Evolutionary conservation across 2,329 filamentous ascomycete species (phyloP).

Genomic region (Colletotrichum truncatum): DNA sequence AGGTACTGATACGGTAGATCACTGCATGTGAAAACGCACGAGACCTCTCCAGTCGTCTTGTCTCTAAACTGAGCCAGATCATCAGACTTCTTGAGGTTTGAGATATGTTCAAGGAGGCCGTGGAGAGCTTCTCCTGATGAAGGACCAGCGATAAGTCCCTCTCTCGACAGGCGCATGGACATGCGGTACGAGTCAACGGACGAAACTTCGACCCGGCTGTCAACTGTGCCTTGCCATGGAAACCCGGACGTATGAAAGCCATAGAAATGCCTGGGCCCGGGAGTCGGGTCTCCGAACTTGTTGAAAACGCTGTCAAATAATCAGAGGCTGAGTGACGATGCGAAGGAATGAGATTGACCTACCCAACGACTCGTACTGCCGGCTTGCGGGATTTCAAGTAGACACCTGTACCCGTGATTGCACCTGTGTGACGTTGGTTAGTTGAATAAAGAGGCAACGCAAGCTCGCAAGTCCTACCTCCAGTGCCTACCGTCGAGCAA

Average conservation of each 20-base stretch:
- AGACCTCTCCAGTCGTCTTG: not conserved
- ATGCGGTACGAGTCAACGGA: constrained; percentile 18
- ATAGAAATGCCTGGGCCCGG: constrained; percentile 7
- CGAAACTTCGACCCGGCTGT: not conserved
- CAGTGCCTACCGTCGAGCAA: constrained; percentile 14
- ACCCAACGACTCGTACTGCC: constrained; percentile 2
- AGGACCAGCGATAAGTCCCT: constrained; percentile 19
- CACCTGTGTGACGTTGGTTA: not conserved
- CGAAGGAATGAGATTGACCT: not conserved
- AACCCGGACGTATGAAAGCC: constrained; percentile 11
- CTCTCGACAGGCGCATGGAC: constrained; percentile 19
- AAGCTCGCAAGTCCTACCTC: not conserved
- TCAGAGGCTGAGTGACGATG: rapidly evolving
- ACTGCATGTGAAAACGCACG: constrained; percentile 22
- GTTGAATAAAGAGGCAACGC: rapidly evolving
- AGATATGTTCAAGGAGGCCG: not conserved
- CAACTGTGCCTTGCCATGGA: constrained; percentile 15
- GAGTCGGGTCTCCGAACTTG: constrained; percentile 11
- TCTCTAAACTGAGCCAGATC: not conserved
- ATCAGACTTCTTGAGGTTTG: not conserved
- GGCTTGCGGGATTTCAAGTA: constrained; percentile 8
- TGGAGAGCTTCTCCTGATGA: constrained; percentile 20
- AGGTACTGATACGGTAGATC: constrained; percentile 25
- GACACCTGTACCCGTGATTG: constrained; percentile 3
- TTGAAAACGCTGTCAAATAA: not conserved